phyloP scores from a whole-genome alignment of 371 early-diverging fungal genomes.

The Sanchytrium tribonematis region DNA sequence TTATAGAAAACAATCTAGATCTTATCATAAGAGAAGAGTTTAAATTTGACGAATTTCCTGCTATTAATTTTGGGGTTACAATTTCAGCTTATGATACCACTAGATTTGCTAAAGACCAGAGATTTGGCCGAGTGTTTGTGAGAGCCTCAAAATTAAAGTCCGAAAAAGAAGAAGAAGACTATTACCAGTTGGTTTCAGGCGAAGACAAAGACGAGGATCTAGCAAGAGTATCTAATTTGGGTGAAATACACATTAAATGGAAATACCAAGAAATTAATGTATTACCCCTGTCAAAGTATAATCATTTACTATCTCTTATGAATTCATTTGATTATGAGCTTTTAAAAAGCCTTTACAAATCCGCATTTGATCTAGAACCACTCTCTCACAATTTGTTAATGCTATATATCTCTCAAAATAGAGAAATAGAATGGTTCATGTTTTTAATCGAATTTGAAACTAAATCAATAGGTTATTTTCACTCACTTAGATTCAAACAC shows the following conservation, averaged over 20 bases:
- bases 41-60: background rate
- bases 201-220: background rate
- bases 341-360: background rate
- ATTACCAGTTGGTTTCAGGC: background rate
- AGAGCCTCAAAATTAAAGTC: background rate
- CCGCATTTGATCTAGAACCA: background rate
- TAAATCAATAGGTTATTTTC: background rate
- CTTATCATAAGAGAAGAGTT: background rate
- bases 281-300: background rate
- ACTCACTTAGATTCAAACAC: background rate
- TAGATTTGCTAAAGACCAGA: background rate
- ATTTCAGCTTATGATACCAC: background rate
- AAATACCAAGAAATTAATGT: background rate
- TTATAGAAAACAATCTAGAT: background rate
- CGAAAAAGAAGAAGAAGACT: background rate
- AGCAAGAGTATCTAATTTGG: background rate
- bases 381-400: background rate
- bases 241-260: background rate
- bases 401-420: background rate
- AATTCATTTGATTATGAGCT: background rate
- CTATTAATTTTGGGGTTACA: background rate
- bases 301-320: background rate
- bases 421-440: background rate
- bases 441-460: background rate
- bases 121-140: background rate